A percentile compares a stretch with the other conserved stretches of the same genome.
These are phyloP conservation scores for Gliomastix tumulicola DNA, from an alignment of 2,329 filamentous ascomycete species.

Conservation along the genomic window DNA sequence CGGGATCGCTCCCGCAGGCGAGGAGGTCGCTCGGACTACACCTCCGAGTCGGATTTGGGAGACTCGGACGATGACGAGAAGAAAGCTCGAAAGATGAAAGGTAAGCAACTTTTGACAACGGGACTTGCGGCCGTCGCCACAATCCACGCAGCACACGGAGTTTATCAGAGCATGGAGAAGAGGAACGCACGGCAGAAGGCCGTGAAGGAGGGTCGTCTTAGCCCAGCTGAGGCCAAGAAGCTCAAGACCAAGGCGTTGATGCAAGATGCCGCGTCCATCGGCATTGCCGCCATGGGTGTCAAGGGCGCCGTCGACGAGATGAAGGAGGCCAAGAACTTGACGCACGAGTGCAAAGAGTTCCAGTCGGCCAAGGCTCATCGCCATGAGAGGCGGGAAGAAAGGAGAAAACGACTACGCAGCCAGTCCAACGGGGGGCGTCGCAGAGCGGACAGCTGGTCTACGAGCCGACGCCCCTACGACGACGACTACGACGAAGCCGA, in stretches of 20 bases:
- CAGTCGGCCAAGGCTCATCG: constrained; percentile 40
- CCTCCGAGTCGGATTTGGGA: constrained; percentile 47
- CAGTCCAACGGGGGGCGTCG: constrained; percentile 26
- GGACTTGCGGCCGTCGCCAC: constrained; percentile 51
- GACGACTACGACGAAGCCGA: constrained; percentile 30
- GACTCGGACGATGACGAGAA: constrained; percentile 52
- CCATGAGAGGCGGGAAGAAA: constrained; percentile 38
- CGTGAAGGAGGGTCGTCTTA: constrained; percentile 45
- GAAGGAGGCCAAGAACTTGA: constrained; percentile 46
- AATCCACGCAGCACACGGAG: constrained; percentile 52
- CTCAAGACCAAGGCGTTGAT: constrained; percentile 49
- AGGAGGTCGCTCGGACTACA: constrained; percentile 36
- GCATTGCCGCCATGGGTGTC: constrained; percentile 50
- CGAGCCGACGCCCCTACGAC: constrained; percentile 20
- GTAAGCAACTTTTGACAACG: constrained; percentile 53
- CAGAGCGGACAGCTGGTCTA: constrained; percentile 36
- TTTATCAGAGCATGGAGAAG: constrained; percentile 53
- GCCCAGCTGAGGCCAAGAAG: constrained; percentile 43
- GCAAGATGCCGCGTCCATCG: constrained; percentile 52
- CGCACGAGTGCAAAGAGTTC: constrained; percentile 41
- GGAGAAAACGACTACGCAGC: constrained; percentile 12
- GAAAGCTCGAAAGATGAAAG: constrained; percentile 49
- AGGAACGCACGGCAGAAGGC: constrained; percentile 44
- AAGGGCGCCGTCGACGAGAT: constrained; percentile 49
- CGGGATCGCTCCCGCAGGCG: constrained; percentile 26